Evolutionary conservation across 83 land plant genomes (phyloP).

Genomic region (Picea mariana): DNA sequence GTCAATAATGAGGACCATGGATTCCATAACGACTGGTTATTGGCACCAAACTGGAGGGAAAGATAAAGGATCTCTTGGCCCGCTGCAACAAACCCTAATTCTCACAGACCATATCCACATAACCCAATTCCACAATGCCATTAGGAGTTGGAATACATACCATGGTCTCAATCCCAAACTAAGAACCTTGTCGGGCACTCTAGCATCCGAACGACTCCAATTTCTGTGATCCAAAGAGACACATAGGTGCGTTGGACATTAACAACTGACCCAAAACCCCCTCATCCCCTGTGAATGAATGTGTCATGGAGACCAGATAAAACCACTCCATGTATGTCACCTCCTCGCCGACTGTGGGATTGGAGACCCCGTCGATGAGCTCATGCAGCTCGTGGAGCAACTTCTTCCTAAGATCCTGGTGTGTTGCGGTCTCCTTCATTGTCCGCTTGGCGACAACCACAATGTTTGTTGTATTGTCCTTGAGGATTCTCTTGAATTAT

Average conservation of each 20-base stretch:
- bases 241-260: slow-evolving; percentile 36
- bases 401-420: slow-evolving; percentile 29
- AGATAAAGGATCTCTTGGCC: slow-evolving; percentile 26
- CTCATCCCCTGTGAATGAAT: slow-evolving; percentile 53
- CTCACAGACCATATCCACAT: slow-evolving; percentile 13
- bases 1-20: neutral
- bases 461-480: slow-evolving; percentile 17
- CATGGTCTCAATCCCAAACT: slow-evolving; percentile 57
- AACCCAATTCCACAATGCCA: slow-evolving; percentile 78
- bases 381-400: slow-evolving; percentile 30
- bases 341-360: slow-evolving; percentile 18
- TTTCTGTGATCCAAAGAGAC: slow-evolving; percentile 35
- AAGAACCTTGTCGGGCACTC: slow-evolving; percentile 42
- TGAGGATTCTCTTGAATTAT: slow-evolving; percentile 40
- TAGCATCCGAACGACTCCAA: slow-evolving; percentile 30
- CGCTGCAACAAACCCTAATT: too few relatives aligned
- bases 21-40: too few relatives aligned
- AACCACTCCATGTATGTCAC: slow-evolving; percentile 50
- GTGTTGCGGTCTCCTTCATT: slow-evolving; percentile 36
- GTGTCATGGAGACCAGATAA: slow-evolving; percentile 69
- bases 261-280: slow-evolving; percentile 68
- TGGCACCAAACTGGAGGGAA: neutral
- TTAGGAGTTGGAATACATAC: slow-evolving; percentile 58
- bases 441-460: slow-evolving; percentile 26
- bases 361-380: slow-evolving; percentile 28